A percentile compares a stretch with the other conserved stretches of the same genome.
These are phyloP conservation scores for Gyrodon lividus DNA, from an alignment of 768 basidiomycete genomes.

Conservation along the genomic window DNA sequence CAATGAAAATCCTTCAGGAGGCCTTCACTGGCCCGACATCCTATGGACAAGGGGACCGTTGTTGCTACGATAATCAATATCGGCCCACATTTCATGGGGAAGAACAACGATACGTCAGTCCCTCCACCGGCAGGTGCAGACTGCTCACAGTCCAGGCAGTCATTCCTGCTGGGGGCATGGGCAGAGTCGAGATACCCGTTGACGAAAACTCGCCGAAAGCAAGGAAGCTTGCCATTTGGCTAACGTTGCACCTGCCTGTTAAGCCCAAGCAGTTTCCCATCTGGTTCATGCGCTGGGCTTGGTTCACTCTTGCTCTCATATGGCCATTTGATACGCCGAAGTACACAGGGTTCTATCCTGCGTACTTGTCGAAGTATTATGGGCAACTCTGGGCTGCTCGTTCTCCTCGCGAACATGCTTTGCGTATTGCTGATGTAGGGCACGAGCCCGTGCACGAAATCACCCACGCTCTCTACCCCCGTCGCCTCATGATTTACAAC, in stretches of 20 bases:
- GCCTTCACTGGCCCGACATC: background rate
- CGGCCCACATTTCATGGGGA: conserved; percentile 12
- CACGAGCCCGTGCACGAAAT: conserved; percentile 2
- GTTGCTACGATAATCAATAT: conserved; percentile 21
- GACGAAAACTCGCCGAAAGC: background rate
- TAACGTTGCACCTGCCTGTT: conserved; percentile 2
- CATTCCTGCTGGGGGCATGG: background rate
- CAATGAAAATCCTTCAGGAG: background rate
- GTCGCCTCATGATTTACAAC: conserved; percentile 17
- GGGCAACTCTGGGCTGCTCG: conserved; percentile 26
- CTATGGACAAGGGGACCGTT: background rate
- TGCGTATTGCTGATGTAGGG: conserved; percentile 7
- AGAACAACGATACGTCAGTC: conserved; percentile 23
- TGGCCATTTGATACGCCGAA: conserved; percentile 11
- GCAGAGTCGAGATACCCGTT: background rate
- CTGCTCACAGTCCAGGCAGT: conserved; percentile 24
- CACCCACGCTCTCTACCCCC: conserved; percentile 15
- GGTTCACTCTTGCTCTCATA: conserved; percentile 16
- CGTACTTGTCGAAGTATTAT: conserved; percentile 19
- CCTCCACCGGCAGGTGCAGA: conserved; percentile 22
- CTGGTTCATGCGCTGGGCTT: conserved; percentile 19
- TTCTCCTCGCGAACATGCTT: conserved; percentile 21
- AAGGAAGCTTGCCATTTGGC: conserved; percentile 19
- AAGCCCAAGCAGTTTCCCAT: background rate
- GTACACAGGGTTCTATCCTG: conserved; percentile 9